phyloP scores from a whole-genome alignment of 176 grass and related monocot genomes.

The Phyllostachys edulis region DNA sequence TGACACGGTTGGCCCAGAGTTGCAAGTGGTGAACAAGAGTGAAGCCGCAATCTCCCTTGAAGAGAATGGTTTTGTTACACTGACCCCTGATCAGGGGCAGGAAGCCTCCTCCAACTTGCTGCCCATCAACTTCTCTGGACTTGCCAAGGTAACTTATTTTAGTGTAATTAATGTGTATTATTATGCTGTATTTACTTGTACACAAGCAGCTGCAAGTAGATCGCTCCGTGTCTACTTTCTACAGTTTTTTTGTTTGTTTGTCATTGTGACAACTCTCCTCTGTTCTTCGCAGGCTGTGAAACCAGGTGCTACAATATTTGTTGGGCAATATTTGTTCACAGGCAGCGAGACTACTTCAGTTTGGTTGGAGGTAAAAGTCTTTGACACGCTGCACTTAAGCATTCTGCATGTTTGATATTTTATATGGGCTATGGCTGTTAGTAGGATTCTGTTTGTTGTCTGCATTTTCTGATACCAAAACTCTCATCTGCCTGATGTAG shows the following conservation, averaged over 20 bases:
- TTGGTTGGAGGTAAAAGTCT: conserved; percentile 78
- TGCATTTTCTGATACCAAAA: conserved; percentile 4
- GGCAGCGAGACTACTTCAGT: conserved; percentile 98
- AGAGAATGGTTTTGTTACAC: conserved; percentile 66
- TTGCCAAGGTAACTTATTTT: conserved; percentile 53
- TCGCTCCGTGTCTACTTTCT: not conserved
- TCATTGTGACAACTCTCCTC: not conserved
- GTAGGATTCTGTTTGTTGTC: not conserved
- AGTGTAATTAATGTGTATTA: not conserved
- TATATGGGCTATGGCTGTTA: not conserved
- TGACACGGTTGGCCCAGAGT: conserved; percentile 87
- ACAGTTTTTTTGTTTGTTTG: not conserved
- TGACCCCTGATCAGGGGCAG: conserved; percentile 73
- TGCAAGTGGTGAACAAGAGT: conserved; percentile 88
- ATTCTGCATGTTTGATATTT: not conserved
- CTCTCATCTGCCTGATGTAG: conserved; percentile 39
- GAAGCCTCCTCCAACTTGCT: conserved; percentile 75
- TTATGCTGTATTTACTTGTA: conserved; percentile 18
- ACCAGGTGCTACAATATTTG: conserved; percentile 90
- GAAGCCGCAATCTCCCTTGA: conserved; percentile 81
- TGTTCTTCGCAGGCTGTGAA: conserved; percentile 64
- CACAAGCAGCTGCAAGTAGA: not conserved
- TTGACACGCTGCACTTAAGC: not conserved
- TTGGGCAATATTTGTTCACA: conserved; percentile 99
- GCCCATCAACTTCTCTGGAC: conserved; percentile 88